Base-by-base conservation (phyloP, 441 rosid genomes). In the Populus hybrid region DNA sequence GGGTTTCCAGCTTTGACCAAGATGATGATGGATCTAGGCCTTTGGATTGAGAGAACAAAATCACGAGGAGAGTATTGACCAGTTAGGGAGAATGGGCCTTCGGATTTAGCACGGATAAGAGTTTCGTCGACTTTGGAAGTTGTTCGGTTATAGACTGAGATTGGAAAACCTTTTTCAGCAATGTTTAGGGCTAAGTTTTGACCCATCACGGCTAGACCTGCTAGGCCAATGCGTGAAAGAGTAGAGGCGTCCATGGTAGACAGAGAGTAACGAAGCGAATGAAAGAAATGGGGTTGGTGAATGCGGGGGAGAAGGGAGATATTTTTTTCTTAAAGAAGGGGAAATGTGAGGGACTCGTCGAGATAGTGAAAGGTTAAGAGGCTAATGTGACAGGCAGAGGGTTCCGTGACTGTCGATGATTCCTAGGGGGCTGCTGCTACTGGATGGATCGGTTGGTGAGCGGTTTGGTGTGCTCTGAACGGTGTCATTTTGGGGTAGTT, bases 1-100 rank as follows among this genome's bases (percentile, higher is more conserved):
- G 99, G 98, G 63, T 87, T 46, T 3, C 99, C 98, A n/a, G 99
- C 98, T 83, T 95, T 95, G 85, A 95, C 99, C 71, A 95, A 88
- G 90, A 95, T 93, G 83, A 93, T 86, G 23, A 95, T 88, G 77
- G 99, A 95, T 87, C 98, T 87, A 46, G 99, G 99, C 1, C 89
- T 88, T 68, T 90, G 82, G 78, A 95, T 81, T 26, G 99, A 95
- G 84, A 95, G 97, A 81, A 95, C 92, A 79, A 95, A 95, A 53
- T 95, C 98, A 1, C 90, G 92, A 8, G 99, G 94, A 0, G 88
- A 75, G 88, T 87, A 86, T 59, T 88, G 96, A 14, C 98, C 98
- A 74, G 86, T 71, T 67, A 95, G 85, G 2, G 98, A 94, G 59
- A 95, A 92, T 1, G 88, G 86, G 2, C 98, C 98, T 79, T 95